Percentiles rank a stretch among this genome's conserved stretches.
These are phyloP conservation scores for Boletus vermiculosoides DNA, from an alignment of 768 basidiomycete species.

Conservation along the genomic window DNA sequence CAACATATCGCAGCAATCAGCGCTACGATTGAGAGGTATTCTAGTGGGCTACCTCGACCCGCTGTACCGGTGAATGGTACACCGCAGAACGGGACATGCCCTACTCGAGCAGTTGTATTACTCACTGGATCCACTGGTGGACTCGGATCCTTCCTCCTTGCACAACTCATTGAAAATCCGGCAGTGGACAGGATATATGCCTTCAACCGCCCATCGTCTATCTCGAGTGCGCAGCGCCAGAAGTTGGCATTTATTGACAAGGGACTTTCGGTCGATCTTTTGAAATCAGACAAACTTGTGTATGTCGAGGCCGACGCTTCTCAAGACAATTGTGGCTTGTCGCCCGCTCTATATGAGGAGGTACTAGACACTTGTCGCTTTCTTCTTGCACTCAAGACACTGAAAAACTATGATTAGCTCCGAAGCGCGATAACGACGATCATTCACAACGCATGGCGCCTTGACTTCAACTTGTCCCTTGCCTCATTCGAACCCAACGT, in stretches of 20 bases:
- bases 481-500: slow-evolving; percentile 39
- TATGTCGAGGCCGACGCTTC: slow-evolving; percentile 39
- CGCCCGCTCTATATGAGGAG: slow-evolving; percentile 27
- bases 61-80: background rate
- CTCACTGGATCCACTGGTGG: slow-evolving; percentile 46
- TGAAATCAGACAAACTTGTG: slow-evolving; percentile 34
- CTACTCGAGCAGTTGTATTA: background rate
- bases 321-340: slow-evolving; percentile 30
- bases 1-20: slow-evolving; percentile 23
- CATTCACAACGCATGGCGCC: slow-evolving; percentile 22
- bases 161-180: slow-evolving; percentile 24
- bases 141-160: slow-evolving; percentile 39
- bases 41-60: background rate
- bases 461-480: slow-evolving; percentile 42
- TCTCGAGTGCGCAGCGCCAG: slow-evolving; percentile 29
- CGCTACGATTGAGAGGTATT: slow-evolving; percentile 27
- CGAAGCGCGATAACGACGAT: slow-evolving; percentile 28
- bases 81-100: background rate
- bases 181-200: slow-evolving; percentile 32
- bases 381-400: no score
- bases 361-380: slow-evolving; percentile 11
- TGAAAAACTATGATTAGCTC: slow-evolving; percentile 7
- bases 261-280: slow-evolving; percentile 28
- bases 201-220: slow-evolving; percentile 28
- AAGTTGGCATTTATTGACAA: slow-evolving; percentile 33